Conservation (phyloP, 352 stramenopile species). For the Globisporangium recalcitrans region DNA sequence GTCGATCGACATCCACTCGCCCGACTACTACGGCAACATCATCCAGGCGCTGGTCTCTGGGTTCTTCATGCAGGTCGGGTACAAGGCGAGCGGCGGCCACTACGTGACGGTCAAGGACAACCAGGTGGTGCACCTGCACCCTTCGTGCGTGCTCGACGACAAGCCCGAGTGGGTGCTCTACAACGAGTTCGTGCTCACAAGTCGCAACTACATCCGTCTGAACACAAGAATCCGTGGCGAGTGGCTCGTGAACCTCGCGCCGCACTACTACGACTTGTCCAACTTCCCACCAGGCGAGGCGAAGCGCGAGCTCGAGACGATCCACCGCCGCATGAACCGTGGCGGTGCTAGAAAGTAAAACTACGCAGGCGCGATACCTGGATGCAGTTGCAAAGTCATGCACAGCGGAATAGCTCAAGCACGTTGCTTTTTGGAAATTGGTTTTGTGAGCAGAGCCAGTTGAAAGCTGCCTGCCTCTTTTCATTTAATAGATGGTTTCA, state of each 20-base stretch:
- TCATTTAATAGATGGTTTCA: slow-evolving; percentile 18
- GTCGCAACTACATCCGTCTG: slow-evolving; percentile 98
- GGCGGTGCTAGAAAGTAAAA: slow-evolving; percentile 13
- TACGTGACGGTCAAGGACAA: slow-evolving; percentile 99
- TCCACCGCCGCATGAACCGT: slow-evolving; percentile 64
- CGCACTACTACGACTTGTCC: slow-evolving; percentile 97
- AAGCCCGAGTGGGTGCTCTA: slow-evolving; percentile 98
- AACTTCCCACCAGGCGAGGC: slow-evolving; percentile 97
- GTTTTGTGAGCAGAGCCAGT: background rate
- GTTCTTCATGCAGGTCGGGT: slow-evolving; percentile 98
- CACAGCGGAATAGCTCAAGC: background rate
- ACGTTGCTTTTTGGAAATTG: slow-evolving; percentile 4
- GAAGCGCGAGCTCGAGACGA: slow-evolving; percentile 91
- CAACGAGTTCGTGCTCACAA: slow-evolving; percentile 99
- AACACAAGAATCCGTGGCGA: slow-evolving; percentile 93
- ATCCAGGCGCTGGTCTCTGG: slow-evolving; percentile 90
- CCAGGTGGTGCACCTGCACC: slow-evolving; percentile 97
- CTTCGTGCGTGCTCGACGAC: slow-evolving; percentile 93
- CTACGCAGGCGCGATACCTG: too few relatives aligned
- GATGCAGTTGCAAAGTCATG: background rate
- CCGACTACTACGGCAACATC: slow-evolving; percentile 92
- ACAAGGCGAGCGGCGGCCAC: slow-evolving; percentile 81
- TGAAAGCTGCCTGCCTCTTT: slow-evolving; percentile 2
- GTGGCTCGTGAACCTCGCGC: slow-evolving; percentile 90
- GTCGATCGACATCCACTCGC: slow-evolving; percentile 67